Base-by-base conservation (phyloP, 805 yeast genomes). In the Metschnikowia henanensis region DNA sequence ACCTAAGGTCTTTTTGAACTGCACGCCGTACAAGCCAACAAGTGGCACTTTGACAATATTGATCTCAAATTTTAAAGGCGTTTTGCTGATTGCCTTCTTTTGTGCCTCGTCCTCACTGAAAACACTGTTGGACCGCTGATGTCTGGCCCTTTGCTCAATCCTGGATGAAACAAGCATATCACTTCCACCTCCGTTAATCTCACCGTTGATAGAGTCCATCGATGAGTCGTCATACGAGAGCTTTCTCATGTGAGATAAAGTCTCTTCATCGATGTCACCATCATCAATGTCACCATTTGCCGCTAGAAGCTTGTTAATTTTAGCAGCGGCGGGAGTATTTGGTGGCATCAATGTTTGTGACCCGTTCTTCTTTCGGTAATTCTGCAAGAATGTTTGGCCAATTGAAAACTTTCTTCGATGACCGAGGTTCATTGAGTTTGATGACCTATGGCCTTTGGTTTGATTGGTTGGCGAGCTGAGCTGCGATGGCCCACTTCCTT, bases 31-130 rank as follows among this genome's bases (percentile, higher is more conserved):
- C 47, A 92, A 72, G 4, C 95, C 89, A 42, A 91, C 86, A 52
- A 91, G 75, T 35, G 96, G 96, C 37, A 91, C 95, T 61, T 90
- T 90, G 31, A 91, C 97, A 50, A 91, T 82, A 61, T 87, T 90
- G 50, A 92, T 87, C 61, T 92, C 97, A 65, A 91, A 91, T 57
- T 85, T 82, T 58, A 92, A 74, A 16, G 96, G 95, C 12, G 72
- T 63, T 45, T 61, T 64, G 39, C 49, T 49, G 13, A 53, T 33
- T 3, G 53, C 36, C 18, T 32, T 34, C 29, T 37, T 41, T 25
- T 33, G 37, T 2, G 43, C 45, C 7, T 50, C 47, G 2, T 45
- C 52, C n/a, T 44, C 47, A 59, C 55, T 56, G 26, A 42, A 42
- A 9, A 37, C 35, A 31, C 65, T 60, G 20, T 63, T 59, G 12